These are phyloP conservation scores for Aspergillus intermedius DNA, from an alignment of 2,329 filamentous ascomycete genomes.

Conservation along the genomic window DNA sequence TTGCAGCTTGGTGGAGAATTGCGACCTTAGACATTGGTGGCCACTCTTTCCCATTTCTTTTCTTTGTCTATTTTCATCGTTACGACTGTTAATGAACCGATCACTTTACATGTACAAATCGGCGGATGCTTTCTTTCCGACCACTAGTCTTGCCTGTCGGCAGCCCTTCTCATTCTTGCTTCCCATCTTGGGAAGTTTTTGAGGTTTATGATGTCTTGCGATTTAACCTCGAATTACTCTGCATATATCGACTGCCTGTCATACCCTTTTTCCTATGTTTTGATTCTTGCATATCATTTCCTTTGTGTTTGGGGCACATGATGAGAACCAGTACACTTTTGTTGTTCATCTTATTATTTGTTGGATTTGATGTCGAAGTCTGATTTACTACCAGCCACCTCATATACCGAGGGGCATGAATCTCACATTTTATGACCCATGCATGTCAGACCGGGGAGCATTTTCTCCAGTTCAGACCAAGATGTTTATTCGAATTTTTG, in stretches of 20 bases:
- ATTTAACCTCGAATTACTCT: neutral
- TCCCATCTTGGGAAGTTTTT: too few species aligned
- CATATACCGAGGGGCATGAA: neutral
- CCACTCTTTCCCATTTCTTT: slow-evolving; percentile 4
- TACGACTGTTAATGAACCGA: slow-evolving; percentile 18
- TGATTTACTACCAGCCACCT: neutral
- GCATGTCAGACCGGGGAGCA: neutral
- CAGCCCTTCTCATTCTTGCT: neutral
- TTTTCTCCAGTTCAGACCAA: neutral
- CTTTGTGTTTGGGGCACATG: slow-evolving; percentile 5
- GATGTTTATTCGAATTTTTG: too few species aligned
- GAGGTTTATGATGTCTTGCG: neutral
- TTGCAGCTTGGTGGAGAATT: slow-evolving; percentile 63
- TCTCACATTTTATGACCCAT: neutral
- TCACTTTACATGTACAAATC: slow-evolving; percentile 14
- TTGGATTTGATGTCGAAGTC: neutral
- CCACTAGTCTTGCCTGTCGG: neutral
- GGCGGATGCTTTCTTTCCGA: neutral
- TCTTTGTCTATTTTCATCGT: slow-evolving; percentile 16
- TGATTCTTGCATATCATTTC: slow-evolving; percentile 4
- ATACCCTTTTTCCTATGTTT: slow-evolving; percentile 10
- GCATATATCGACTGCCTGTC: slow-evolving; percentile 5
- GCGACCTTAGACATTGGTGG: slow-evolving; percentile 35
- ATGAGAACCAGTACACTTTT: neutral
- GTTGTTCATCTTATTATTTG: neutral